phyloP scores from a whole-genome alignment of 495 filamentous ascomycete genomes.

The Podospora sp. region DNA sequence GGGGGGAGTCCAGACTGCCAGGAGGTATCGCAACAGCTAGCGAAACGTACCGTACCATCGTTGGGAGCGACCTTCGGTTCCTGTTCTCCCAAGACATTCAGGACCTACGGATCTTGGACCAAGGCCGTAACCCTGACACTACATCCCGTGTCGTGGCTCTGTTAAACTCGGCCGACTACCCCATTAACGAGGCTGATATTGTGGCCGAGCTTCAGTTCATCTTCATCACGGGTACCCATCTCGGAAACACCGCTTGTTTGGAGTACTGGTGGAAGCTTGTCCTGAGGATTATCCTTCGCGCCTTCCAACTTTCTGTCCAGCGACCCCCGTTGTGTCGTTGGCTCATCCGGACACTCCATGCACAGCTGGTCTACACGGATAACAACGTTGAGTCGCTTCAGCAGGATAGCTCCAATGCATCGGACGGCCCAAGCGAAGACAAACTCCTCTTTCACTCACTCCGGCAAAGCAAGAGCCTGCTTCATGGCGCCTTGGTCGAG shows the following conservation, averaged over 20 bases:
- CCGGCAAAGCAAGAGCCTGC: slow-evolving; percentile 36
- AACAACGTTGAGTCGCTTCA: slow-evolving; percentile 55
- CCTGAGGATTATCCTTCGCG: slow-evolving; percentile 67
- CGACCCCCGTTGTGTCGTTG: slow-evolving; percentile 60
- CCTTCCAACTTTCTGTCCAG: slow-evolving; percentile 58
- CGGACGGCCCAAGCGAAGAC: slow-evolving; percentile 25
- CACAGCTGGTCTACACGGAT: slow-evolving; percentile 72
- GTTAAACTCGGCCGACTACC: slow-evolving; percentile 17
- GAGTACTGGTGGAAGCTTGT: slow-evolving; percentile 87
- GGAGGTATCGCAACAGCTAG: slow-evolving; percentile 16
- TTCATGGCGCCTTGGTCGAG: slow-evolving; percentile 42
- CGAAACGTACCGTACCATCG: slow-evolving; percentile 5
- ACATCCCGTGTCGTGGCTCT: slow-evolving; percentile 35
- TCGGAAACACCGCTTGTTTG: slow-evolving; percentile 83
- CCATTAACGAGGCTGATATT: slow-evolving; percentile 49
- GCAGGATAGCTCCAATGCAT: slow-evolving; percentile 15
- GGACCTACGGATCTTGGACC: slow-evolving; percentile 71
- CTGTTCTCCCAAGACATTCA: slow-evolving; percentile 61
- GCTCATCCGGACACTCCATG: slow-evolving; percentile 63
- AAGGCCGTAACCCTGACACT: slow-evolving; percentile 34
- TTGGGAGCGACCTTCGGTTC: slow-evolving; percentile 48
- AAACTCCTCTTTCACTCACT: slow-evolving; percentile 53
- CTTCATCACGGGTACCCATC: slow-evolving; percentile 76
- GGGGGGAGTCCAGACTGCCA: slow-evolving; percentile 37
- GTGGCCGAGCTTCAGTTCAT: slow-evolving; percentile 87